Evolutionary conservation across 116 monocot genomes (phyloP).

Genomic region (Zostera marina): DNA sequence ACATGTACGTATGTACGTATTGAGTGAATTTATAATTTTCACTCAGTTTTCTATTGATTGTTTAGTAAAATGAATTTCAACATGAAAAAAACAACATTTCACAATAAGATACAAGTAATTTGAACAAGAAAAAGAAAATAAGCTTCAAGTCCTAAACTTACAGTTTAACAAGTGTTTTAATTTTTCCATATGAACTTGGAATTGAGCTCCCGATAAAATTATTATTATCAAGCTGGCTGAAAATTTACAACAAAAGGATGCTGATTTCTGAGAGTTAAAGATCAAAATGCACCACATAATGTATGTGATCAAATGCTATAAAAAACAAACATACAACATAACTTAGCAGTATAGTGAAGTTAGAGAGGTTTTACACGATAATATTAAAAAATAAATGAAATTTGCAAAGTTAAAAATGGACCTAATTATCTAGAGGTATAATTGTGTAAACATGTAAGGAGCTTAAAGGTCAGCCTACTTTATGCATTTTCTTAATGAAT

Average conservation of each 20-base stretch:
- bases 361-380: not conserved
- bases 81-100: not conserved
- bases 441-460: no score
- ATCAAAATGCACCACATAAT: not conserved
- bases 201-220: slow-evolving; percentile 75
- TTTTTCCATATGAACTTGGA: slow-evolving; percentile 54
- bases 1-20: no score
- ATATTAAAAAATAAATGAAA: slow-evolving; percentile 1
- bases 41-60: not conserved
- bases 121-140: not conserved
- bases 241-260: slow-evolving; percentile 3
- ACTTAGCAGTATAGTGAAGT: not conserved
- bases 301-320: not conserved
- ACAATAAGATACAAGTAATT: not conserved
- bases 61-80: not conserved
- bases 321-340: not conserved
- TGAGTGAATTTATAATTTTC: no score
- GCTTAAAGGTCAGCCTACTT: no score
- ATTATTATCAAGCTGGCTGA: slow-evolving; percentile 94
- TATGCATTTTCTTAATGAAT: not conserved
- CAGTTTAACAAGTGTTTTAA: slow-evolving; percentile 54
- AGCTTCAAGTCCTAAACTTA: slow-evolving; percentile 35
- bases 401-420: not conserved
- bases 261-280: not conserved
- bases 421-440: no score